Evolutionary conservation across 352 stramenopile species (phyloP).

Genomic region (Pythium phragmitis): DNA sequence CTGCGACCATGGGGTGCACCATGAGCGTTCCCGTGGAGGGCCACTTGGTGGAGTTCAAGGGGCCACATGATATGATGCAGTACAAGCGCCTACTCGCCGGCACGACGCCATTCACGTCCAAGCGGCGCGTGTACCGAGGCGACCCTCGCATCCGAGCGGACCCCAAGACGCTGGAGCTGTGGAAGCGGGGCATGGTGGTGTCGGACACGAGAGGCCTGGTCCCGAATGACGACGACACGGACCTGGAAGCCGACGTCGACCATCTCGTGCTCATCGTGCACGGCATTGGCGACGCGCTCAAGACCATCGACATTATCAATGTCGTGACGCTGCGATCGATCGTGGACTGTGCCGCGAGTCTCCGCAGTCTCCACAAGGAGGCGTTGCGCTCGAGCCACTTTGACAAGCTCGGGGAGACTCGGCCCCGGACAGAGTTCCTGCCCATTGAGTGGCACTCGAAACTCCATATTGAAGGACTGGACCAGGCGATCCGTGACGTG

Average conservation of each 20-base stretch:
- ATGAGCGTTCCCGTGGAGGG: conserved; percentile 74
- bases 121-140: conserved; percentile 72
- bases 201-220: conserved; percentile 17
- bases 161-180: conserved; percentile 46
- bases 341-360: conserved; percentile 73
- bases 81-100: conserved; percentile 74
- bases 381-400: conserved; percentile 71
- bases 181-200: conserved; percentile 51
- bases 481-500: conserved; percentile 69
- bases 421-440: conserved; percentile 67
- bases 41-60: conserved; percentile 84
- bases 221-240: conserved; percentile 51
- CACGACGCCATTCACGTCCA: conserved; percentile 81
- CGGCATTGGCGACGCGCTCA: conserved; percentile 87
- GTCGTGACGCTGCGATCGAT: conserved; percentile 81
- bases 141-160: conserved; percentile 72
- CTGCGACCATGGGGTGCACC: conserved; percentile 29
- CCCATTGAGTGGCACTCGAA: conserved; percentile 89
- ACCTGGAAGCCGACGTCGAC: conserved; percentile 79
- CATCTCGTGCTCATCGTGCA: conserved; percentile 89
- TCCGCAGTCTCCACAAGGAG: conserved; percentile 66
- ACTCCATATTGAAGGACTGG: conserved; percentile 74
- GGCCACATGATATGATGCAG: conserved; percentile 74
- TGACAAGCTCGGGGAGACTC: conserved; percentile 38
- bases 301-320: conserved; percentile 85